These are phyloP conservation scores for Exophiala sideris DNA, from an alignment of 2,329 filamentous ascomycete species.

Conservation along the genomic window DNA sequence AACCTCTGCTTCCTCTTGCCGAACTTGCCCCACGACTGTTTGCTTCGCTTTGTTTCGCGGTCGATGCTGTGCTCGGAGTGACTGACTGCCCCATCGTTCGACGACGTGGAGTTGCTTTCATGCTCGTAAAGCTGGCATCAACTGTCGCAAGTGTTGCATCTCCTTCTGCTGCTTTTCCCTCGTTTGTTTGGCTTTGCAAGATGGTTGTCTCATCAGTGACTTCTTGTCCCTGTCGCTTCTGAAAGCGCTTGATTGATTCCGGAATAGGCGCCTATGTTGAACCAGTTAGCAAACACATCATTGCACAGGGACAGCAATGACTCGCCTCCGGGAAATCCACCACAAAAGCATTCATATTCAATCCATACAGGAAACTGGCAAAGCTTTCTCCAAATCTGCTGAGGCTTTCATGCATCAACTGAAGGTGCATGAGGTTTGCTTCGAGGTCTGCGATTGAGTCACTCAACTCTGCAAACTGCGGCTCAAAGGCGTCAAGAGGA, in stretches of 20 bases:
- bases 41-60: slow-evolving; percentile 8
- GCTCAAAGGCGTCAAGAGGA: slow-evolving; percentile 74
- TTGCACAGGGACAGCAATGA: slow-evolving; percentile 1
- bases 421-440: slow-evolving; percentile 95
- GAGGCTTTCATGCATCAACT: slow-evolving; percentile 93
- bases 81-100: slow-evolving; percentile 19
- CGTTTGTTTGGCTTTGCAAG: slow-evolving; percentile 1
- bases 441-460: slow-evolving; percentile 95
- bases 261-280: slow-evolving; percentile 66
- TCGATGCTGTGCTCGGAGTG: slow-evolving; percentile 17
- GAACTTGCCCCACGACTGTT: slow-evolving; percentile 15
- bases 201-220: slow-evolving; percentile 5
- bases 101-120: slow-evolving; percentile 28
- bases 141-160: slow-evolving; percentile 23
- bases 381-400: slow-evolving; percentile 94
- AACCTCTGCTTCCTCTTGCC: slow-evolving; percentile 34
- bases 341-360: slow-evolving; percentile 99
- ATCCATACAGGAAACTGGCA: slow-evolving; percentile 86
- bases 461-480: slow-evolving; percentile 86
- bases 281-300: slow-evolving; percentile 2
- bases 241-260: slow-evolving; percentile 73
- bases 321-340: slow-evolving; percentile 91
- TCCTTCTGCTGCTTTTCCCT: slow-evolving; percentile 6
- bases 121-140: slow-evolving; percentile 25
- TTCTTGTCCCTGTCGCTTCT: slow-evolving; percentile 47